These are phyloP conservation scores for Lycium ferocissimum DNA, from an alignment of 257 asterid species.

Conservation along the genomic window DNA sequence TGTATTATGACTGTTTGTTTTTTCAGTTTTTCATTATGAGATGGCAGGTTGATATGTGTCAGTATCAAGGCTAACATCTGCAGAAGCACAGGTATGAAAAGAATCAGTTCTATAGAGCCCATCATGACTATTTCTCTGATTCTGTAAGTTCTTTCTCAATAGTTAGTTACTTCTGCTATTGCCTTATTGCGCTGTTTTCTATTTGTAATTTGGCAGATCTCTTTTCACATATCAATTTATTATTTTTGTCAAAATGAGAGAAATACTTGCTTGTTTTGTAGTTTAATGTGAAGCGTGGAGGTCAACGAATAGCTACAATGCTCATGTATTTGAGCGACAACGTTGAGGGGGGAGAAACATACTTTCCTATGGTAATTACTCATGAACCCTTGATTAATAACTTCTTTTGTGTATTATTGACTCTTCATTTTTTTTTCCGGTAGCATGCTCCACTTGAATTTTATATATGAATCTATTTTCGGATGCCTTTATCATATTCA, in stretches of 20 bases:
- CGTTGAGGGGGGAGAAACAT: conserved; percentile 46
- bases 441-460: background rate
- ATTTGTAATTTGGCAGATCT: conserved; percentile 4
- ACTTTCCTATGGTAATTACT: conserved; percentile 39
- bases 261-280: conserved; percentile 29
- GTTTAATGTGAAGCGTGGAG: conserved; percentile 38
- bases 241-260: background rate
- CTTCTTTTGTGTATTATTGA: conserved; percentile 1
- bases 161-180: background rate
- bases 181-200: conserved; percentile 16
- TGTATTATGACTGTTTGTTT: conserved; percentile 34
- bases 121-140: conserved; percentile 86
- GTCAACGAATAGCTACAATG: conserved; percentile 41
- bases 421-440: background rate
- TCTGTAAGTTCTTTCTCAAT: conserved; percentile 51
- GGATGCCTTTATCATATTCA: background rate
- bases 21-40: conserved; percentile 37
- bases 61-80: conserved; percentile 73
- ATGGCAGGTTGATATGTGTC: conserved; percentile 41
- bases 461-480: background rate
- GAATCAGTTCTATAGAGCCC: conserved; percentile 76
- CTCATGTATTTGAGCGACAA: conserved; percentile 41
- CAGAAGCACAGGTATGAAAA: conserved; percentile 90
- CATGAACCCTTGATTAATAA: background rate
- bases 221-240: background rate